Conservation (phyloP, 75 land plant genomes). For the Cryptomeria japonica region DNA sequence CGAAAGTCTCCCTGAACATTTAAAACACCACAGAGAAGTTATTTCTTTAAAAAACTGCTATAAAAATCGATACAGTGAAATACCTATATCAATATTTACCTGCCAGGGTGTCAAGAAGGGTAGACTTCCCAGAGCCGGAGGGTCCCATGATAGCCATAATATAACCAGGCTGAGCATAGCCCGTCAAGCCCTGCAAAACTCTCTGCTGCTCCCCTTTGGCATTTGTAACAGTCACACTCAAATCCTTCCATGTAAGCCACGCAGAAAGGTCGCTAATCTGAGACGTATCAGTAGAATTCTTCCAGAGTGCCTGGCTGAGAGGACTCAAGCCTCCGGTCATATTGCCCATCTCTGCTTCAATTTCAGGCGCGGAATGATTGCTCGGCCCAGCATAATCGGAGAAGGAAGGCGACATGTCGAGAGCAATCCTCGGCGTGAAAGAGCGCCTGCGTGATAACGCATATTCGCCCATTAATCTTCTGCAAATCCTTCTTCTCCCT, state of each 20-base stretch:
- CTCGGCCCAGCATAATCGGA: neutral
- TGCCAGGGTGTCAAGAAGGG: slow-evolving; percentile 56
- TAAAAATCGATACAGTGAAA: neutral
- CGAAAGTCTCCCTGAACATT: slow-evolving; percentile 36
- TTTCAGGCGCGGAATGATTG: neutral
- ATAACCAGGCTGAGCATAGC: slow-evolving; percentile 58
- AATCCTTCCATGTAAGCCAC: slow-evolving; percentile 54
- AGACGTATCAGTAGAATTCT: slow-evolving; percentile 12
- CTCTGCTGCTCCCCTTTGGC: slow-evolving; percentile 28
- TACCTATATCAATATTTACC: slow-evolving; percentile 17
- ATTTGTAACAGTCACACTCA: slow-evolving; percentile 39
- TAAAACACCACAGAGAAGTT: neutral
- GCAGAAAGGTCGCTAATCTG: slow-evolving; percentile 8
- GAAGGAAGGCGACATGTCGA: slow-evolving; percentile 9
- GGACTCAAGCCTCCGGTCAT: slow-evolving; percentile 10
- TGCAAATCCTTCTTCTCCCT: neutral
- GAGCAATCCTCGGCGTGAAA: neutral
- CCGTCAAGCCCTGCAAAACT: slow-evolving; percentile 42
- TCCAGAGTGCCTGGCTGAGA: slow-evolving; percentile 14
- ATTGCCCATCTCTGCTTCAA: neutral
- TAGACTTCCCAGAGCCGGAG: slow-evolving; percentile 62
- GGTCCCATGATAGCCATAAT: slow-evolving; percentile 66
- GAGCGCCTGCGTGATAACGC: slow-evolving; percentile 6
- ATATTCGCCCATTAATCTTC: neutral
- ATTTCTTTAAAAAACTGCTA: neutral